Conservation (phyloP, 2,329 filamentous ascomycete genomes). For the Cladosporium sp. region DNA sequence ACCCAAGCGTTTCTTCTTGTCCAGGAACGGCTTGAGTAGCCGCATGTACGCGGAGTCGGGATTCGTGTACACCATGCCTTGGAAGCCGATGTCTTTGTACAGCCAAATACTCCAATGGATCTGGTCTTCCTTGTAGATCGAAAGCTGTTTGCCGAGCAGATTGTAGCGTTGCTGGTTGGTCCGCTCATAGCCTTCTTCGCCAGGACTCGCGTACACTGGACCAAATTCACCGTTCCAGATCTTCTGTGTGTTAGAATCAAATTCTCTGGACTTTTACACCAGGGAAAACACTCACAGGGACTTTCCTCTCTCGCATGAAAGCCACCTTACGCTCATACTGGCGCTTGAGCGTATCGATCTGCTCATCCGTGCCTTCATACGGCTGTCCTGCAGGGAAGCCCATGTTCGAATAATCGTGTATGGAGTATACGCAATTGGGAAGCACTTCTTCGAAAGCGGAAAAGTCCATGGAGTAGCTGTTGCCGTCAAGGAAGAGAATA, state of each 20-base stretch:
- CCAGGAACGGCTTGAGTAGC: slow-evolving; percentile 52
- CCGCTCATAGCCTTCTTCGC: slow-evolving; percentile 42
- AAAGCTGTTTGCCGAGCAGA: slow-evolving; percentile 48
- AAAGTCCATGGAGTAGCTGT: slow-evolving; percentile 43
- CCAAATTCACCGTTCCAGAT: slow-evolving; percentile 55
- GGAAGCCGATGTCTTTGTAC: slow-evolving; percentile 39
- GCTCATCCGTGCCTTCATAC: slow-evolving; percentile 46
- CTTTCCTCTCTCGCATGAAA: slow-evolving; percentile 47
- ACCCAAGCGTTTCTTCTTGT: slow-evolving; percentile 56
- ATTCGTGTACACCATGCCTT: slow-evolving; percentile 35
- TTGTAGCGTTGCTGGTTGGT: slow-evolving; percentile 47
- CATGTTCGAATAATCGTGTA: slow-evolving; percentile 56
- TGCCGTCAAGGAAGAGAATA: slow-evolving; percentile 45
- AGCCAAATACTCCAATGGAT: slow-evolving; percentile 57
- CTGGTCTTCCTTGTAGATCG: slow-evolving; percentile 53
- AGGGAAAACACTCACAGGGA: slow-evolving; percentile 28
- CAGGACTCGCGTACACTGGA: slow-evolving; percentile 48
- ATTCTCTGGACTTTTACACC: background rate
- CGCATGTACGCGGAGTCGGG: slow-evolving; percentile 43
- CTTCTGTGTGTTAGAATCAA: background rate
- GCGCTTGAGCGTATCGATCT: slow-evolving; percentile 46
- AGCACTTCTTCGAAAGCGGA: slow-evolving; percentile 45
- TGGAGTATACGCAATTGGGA: slow-evolving; percentile 51
- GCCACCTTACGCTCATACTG: slow-evolving; percentile 50
- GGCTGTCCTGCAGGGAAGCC: slow-evolving; percentile 50